Evolutionary conservation across 768 basidiomycete species (phyloP).

Genomic region (Suillus subluteus): DNA sequence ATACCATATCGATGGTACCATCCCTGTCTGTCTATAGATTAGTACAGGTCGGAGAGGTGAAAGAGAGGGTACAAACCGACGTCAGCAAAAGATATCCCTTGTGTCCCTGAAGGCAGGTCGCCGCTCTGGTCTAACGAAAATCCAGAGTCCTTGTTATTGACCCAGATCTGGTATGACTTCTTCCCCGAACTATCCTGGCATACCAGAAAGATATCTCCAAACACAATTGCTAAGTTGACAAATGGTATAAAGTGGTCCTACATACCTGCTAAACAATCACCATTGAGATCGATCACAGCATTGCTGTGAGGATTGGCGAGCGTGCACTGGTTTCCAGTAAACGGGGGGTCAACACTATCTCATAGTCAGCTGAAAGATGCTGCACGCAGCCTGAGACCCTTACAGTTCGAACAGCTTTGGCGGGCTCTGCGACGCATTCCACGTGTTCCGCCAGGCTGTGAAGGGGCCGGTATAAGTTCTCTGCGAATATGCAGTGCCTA

Average conservation of each 20-base stretch:
- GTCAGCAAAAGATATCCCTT: constrained; percentile 87
- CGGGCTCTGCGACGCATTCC: constrained; percentile 60
- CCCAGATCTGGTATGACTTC: constrained; percentile 88
- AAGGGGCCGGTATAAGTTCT: constrained; percentile 42
- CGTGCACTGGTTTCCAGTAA: constrained; percentile 68
- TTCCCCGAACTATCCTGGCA: constrained; percentile 68
- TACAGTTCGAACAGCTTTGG: constrained; percentile 71
- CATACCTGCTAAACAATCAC: constrained; percentile 92
- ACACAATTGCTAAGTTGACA: not conserved
- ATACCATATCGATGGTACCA: constrained; percentile 94
- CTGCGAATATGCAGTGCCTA: constrained; percentile 62
- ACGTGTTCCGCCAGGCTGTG: constrained; percentile 80
- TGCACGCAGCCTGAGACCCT: constrained; percentile 23
- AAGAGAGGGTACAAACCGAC: constrained; percentile 59
- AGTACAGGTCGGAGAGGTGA: not conserved
- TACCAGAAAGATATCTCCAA: constrained; percentile 83
- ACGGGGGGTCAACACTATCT: constrained; percentile 58
- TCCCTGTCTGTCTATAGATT: constrained; percentile 71
- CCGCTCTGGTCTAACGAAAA: constrained; percentile 73
- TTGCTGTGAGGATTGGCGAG: constrained; percentile 93
- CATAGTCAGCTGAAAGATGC: constrained; percentile 14
- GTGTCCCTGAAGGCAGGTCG: constrained; percentile 72
- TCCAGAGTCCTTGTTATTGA: constrained; percentile 78
- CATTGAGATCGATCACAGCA: constrained; percentile 91
- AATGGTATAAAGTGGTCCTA: not conserved